These are phyloP conservation scores for Trypanosoma melophagium DNA, from an alignment of 208 protist genomes.

Conservation along the genomic window DNA sequence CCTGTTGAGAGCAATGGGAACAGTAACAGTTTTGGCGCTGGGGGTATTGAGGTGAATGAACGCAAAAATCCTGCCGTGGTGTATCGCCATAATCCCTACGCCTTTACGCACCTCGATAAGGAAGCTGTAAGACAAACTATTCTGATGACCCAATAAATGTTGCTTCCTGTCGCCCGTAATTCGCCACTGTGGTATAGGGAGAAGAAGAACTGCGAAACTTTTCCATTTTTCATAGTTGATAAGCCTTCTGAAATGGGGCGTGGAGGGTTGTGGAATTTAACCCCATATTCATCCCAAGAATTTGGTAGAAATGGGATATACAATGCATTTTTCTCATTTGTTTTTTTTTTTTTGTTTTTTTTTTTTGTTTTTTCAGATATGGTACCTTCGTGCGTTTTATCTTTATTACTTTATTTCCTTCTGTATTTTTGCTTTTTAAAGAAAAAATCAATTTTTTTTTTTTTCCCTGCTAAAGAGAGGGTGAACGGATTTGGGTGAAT, in stretches of 20 bases:
- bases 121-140: not conserved
- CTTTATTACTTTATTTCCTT: slow-evolving; percentile 1
- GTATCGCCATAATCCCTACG: slow-evolving; percentile 1
- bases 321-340: slow-evolving; percentile 4
- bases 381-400: not conserved
- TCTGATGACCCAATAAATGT: not conserved
- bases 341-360: slow-evolving; percentile 29
- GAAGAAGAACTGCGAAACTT: too few relatives aligned
- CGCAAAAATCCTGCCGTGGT: not conserved
- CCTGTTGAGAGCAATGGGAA: not conserved
- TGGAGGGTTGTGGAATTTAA: too few relatives aligned
- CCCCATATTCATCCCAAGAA: too few relatives aligned
- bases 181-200: too few relatives aligned
- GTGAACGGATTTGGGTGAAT: not conserved
- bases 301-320: too few relatives aligned
- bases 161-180: not conserved
- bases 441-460: not conserved
- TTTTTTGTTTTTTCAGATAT: slow-evolving; percentile 8
- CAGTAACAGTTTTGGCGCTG: too few relatives aligned
- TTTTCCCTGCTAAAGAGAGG: not conserved
- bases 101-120: not conserved
- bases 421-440: not conserved
- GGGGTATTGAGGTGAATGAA: not conserved
- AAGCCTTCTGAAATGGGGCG: too few relatives aligned
- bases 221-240: too few relatives aligned